Conservation (phyloP, 2,329 filamentous ascomycete genomes). For the Colletotrichum spaethianum region DNA sequence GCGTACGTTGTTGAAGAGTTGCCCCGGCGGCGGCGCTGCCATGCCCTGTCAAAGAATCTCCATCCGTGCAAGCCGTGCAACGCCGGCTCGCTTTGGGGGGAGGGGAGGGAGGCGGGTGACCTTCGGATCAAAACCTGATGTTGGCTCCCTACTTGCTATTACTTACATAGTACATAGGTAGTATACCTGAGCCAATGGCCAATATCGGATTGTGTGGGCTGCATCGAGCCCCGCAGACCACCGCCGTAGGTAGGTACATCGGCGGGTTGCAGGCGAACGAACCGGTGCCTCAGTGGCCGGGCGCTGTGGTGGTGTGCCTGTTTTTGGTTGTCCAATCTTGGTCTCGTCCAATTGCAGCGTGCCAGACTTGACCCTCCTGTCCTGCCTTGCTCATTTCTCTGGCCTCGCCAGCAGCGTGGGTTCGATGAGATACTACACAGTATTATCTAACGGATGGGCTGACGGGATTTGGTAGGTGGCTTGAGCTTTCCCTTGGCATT, state of each 20-base stretch:
- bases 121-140: constrained; percentile 20
- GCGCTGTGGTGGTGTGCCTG: constrained; percentile 10
- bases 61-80: background rate
- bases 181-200: constrained; percentile 17
- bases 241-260: background rate
- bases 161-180: no score
- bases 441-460: no score
- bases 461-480: constrained; percentile 8
- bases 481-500: constrained; percentile 9
- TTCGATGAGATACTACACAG: no score
- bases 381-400: constrained; percentile 6
- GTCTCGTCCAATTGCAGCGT: background rate
- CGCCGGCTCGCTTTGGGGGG: background rate
- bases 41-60: background rate
- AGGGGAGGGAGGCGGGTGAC: constrained; percentile 5
- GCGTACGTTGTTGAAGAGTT: constrained; percentile 14
- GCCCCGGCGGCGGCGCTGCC: background rate
- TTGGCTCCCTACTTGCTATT: constrained; percentile 16
- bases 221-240: constrained; percentile 28
- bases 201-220: background rate
- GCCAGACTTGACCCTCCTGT: background rate
- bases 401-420: background rate
- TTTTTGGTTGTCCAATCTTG: background rate
- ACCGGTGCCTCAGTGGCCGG: background rate
- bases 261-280: constrained; percentile 13